Conservation (phyloP, 768 basidiomycete species). For the Rubroboletus pulcherrimus region DNA sequence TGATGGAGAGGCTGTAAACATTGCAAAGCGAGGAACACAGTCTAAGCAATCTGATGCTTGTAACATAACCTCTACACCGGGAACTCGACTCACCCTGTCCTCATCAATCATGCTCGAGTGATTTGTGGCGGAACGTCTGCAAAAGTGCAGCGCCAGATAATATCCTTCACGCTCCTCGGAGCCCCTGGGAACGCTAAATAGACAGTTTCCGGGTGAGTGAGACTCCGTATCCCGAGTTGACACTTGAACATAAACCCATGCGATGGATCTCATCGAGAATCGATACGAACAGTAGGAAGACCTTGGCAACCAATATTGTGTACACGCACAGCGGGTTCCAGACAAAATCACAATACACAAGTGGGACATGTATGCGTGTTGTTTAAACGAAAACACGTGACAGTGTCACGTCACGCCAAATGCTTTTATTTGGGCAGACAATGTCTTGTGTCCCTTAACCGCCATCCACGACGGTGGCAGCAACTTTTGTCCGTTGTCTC, state of each 20-base stretch:
- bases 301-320: not conserved
- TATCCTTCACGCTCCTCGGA: not conserved
- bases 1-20: not conserved
- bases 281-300: not conserved
- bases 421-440: constrained; percentile 10
- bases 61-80: not conserved
- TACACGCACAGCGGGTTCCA: too few species aligned
- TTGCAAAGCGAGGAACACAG: not conserved
- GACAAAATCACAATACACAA: too few species aligned
- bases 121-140: not conserved
- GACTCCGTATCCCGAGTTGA: not conserved
- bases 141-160: not conserved
- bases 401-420: constrained; percentile 2
- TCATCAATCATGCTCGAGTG: not conserved
- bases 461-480: constrained; percentile 10
- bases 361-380: too few species aligned
- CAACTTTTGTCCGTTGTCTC: not conserved
- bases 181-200: not conserved
- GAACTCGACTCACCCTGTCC: not conserved
- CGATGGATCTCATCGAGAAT: too few species aligned
- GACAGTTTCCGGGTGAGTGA: not conserved
- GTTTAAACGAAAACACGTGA: constrained; percentile 12
- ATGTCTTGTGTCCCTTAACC: constrained; percentile 2
- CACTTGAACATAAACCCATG: not conserved
- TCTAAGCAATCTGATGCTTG: not conserved